Conservation (phyloP, 495 filamentous ascomycete species). For the Monascus purpureus region DNA sequence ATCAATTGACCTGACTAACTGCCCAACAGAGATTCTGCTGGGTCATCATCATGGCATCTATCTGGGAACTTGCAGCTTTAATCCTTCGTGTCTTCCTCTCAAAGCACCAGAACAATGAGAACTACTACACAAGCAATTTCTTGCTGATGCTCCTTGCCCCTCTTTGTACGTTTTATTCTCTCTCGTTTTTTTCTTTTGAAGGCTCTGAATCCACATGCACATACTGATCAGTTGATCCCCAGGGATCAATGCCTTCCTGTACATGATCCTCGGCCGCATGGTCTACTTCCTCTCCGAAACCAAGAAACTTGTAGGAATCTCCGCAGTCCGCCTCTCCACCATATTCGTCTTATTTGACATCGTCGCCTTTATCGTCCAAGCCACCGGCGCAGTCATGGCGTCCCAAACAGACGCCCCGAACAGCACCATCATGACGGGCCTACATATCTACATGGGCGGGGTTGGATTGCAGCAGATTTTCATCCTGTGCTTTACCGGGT, state of each 20-base stretch:
- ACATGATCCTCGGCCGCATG: conserved; percentile 53
- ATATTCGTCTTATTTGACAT: conserved; percentile 54
- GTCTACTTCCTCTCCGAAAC: conserved; percentile 42
- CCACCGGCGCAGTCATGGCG: conserved; percentile 33
- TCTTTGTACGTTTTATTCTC: conserved; percentile 8
- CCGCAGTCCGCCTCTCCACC: conserved; percentile 31
- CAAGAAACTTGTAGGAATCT: conserved; percentile 32
- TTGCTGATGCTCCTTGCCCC: conserved; percentile 18
- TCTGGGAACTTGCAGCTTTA: conserved; percentile 32
- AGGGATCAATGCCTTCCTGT: conserved; percentile 53
- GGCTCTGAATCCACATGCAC: conserved; percentile 4
- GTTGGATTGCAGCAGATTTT: conserved; percentile 47
- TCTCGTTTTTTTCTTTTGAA: not conserved
- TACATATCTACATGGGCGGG: conserved; percentile 48
- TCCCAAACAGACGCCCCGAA: conserved; percentile 7
- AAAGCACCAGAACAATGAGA: conserved; percentile 8
- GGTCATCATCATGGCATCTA: conserved; percentile 37
- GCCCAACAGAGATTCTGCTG: conserved; percentile 31
- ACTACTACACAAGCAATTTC: conserved; percentile 4
- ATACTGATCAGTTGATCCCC: conserved; percentile 2
- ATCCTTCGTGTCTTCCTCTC: conserved; percentile 17
- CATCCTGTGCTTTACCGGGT: conserved; percentile 35
- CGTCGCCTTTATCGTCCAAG: conserved; percentile 49
- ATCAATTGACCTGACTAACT: not conserved
- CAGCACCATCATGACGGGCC: conserved; percentile 21